Conservation (phyloP, 1,284 basidiomycete genomes). For the Mrakiaceae sp. region DNA sequence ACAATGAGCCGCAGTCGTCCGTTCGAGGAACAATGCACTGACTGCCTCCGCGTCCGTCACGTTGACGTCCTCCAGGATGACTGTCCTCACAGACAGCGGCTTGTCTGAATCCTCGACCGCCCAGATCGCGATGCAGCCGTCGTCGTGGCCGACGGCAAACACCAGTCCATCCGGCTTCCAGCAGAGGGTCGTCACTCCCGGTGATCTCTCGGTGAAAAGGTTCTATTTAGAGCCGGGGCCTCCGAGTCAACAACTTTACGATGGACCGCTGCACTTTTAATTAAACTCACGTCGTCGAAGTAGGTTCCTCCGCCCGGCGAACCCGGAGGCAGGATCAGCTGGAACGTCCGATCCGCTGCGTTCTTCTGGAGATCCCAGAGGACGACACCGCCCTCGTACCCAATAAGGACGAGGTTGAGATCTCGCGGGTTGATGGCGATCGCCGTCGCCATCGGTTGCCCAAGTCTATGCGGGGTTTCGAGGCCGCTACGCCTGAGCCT, state of each 20-base stretch:
- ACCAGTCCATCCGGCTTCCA: conserved; percentile 47
- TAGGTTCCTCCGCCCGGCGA: conserved; percentile 68
- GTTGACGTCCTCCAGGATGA: conserved; percentile 42
- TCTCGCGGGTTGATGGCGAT: conserved; percentile 65
- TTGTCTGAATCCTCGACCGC: conserved; percentile 66
- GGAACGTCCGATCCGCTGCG: conserved; percentile 52
- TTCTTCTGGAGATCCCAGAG: conserved; percentile 59
- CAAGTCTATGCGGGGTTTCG: conserved; percentile 18
- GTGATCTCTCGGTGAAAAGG: conserved; percentile 57
- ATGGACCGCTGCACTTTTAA: background rate
- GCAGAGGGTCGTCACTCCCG: conserved; percentile 58
- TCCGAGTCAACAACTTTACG: no score
- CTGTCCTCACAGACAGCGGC: conserved; percentile 65
- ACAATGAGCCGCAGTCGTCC: no score
- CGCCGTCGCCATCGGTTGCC: conserved; percentile 46
- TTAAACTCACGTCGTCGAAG: conserved; percentile 28
- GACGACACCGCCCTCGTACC: conserved; percentile 67
- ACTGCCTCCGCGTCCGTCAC: conserved; percentile 32
- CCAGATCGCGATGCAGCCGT: conserved; percentile 82
- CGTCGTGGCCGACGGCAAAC: conserved; percentile 50
- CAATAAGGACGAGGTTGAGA: conserved; percentile 66
- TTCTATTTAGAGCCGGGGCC: conserved; percentile 36
- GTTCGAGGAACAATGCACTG: background rate
- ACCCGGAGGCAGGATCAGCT: conserved; percentile 57
- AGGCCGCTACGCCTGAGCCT: conserved; percentile 4